Evolutionary conservation across 2,329 filamentous ascomycete genomes (phyloP), one percentile per base, ranked within the genome.

Genomic region (Didymella pomorum): DNA sequence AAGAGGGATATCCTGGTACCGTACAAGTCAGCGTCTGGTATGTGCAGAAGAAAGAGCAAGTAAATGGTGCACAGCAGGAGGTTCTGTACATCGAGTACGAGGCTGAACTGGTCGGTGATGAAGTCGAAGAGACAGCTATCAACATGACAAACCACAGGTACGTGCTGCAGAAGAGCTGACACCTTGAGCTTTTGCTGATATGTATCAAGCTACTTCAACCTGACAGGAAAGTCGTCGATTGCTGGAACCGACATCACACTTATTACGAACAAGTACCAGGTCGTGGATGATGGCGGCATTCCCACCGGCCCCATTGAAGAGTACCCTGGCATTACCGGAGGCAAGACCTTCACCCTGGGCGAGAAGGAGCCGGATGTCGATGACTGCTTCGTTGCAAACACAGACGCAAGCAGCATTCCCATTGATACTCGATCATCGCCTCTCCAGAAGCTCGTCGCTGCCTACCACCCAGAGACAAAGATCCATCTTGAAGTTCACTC

Each of bases 141-240:
- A 96, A 93, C 79, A 85, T 98, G 79, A 98, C 95, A 48, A 99
- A 98, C 80, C 94, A 99, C 81, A 96, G 92, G 90, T 92, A 78
- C 67, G 81, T 75, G 9, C 16, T 26, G 20, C n/a, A 16, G 14
- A 9, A 18, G 9, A n/a, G 1, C 14, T n/a, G 3, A n/a, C 10
- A 0, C 25, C 14, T 28, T 3, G n/a, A 18, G 10, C n/a, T 18
- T 2, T n/a, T 26, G n/a, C 42, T 62, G 8, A 60, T 55, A 35
- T 5, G 14, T 23, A 16, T 10, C 2, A 58, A 87, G 86, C 70
- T 88, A 88, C 70, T 89, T 93, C 78, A 91, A 90, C 68, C 85
- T 96, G 49, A 82, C 81, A 43, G 79, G 78, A 37, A 77, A 76
- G 7, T 77, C 84, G 12, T 87, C 85, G 8, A 87, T 90, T 61